These are phyloP conservation scores for Herpetospermum pedunculosum DNA, from an alignment of 306 rosid genomes.

Conservation along the genomic window DNA sequence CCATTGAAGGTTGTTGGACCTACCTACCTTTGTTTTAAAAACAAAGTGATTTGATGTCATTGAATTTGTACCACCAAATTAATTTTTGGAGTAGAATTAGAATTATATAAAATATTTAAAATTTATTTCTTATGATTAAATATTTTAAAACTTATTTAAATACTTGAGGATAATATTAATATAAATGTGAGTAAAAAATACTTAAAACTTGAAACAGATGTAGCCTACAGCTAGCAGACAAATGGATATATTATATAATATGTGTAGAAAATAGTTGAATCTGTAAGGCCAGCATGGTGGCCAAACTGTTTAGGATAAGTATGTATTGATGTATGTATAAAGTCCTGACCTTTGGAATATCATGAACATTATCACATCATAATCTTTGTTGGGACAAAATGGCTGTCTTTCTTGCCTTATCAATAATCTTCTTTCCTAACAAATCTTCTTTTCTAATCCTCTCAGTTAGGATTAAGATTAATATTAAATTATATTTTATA, in stretches of 20 bases:
- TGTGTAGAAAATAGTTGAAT: background rate
- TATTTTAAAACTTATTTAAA: background rate
- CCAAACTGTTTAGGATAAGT: background rate
- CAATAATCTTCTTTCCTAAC: background rate
- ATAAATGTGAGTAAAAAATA: background rate
- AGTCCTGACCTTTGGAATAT: background rate
- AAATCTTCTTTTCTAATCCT: background rate
- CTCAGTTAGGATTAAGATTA: background rate
- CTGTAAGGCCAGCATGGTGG: background rate
- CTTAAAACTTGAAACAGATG: background rate
- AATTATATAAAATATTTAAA: background rate
- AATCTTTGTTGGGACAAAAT: conserved; percentile 37
- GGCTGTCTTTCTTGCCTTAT: conserved; percentile 13
- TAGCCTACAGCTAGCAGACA: background rate
- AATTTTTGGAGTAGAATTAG: background rate
- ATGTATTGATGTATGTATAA: background rate
- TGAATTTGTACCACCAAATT: no score
- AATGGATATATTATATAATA: background rate
- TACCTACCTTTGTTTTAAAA: no score
- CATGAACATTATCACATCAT: conserved; percentile 29
- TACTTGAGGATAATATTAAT: background rate
- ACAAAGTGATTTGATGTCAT: no score
- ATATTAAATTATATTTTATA: background rate
- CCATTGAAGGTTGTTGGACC: no score
- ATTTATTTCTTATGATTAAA: background rate